Evolutionary conservation across 495 filamentous ascomycete genomes (phyloP).

Genomic region (Penicillium desertorum): DNA sequence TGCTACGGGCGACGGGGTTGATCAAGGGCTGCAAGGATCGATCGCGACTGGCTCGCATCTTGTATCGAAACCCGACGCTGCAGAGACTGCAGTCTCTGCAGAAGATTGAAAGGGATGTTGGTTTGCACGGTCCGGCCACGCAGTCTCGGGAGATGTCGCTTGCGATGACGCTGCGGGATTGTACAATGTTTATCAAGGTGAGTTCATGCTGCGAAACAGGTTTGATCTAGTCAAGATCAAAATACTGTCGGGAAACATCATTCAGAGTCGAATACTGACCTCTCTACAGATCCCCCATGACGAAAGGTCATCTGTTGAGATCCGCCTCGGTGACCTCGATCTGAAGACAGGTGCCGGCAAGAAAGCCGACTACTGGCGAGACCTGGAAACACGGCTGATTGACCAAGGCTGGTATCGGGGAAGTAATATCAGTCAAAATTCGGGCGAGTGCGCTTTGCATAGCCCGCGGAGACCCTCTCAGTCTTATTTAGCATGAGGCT

Average conservation of each 20-base stretch:
- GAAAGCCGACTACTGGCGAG: constrained; percentile 73
- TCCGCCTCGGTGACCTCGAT: constrained; percentile 83
- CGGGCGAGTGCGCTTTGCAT: constrained; percentile 38
- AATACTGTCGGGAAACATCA: not conserved
- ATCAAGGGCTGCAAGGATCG: constrained; percentile 41
- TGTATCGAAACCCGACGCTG: constrained; percentile 40
- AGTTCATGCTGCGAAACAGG: constrained; percentile 13
- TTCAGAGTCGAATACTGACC: constrained; percentile 3
- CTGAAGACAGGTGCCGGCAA: constrained; percentile 69
- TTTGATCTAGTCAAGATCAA: not conserved
- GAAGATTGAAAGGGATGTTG: constrained; percentile 36
- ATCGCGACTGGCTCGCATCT: constrained; percentile 35
- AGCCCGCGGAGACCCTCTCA: constrained; percentile 12
- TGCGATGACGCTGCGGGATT: constrained; percentile 89
- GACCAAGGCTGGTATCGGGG: constrained; percentile 74
- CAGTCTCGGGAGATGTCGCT: constrained; percentile 40
- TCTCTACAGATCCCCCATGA: constrained; percentile 27
- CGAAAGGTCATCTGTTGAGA: constrained; percentile 55
- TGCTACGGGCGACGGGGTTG: constrained; percentile 37
- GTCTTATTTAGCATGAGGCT: not conserved
- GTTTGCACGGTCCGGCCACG: constrained; percentile 34
- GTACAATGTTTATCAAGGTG: constrained; percentile 76
- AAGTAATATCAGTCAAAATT: constrained; percentile 25
- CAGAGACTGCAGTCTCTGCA: constrained; percentile 39
- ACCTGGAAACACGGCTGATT: constrained; percentile 60